phyloP scores from a whole-genome alignment of 768 basidiomycete genomes.

The Hirschioporus abietinus region DNA sequence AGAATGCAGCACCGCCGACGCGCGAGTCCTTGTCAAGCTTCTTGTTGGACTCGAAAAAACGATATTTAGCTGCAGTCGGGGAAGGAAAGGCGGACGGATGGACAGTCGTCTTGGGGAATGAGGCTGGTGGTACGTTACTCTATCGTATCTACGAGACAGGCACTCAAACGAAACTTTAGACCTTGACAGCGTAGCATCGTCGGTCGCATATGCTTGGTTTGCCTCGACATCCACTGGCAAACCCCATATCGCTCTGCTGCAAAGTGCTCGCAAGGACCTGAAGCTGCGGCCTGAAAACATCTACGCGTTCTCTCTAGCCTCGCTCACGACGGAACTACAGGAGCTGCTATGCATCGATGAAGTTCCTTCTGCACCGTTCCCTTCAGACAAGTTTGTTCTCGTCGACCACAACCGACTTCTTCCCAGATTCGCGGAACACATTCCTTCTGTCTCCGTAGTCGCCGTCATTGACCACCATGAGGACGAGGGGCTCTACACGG shows the following conservation, averaged over 20 bases:
- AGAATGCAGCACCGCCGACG: background rate
- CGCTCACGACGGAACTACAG: constrained; percentile 41
- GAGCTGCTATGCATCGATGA: constrained; percentile 69
- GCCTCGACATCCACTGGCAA: constrained; percentile 49
- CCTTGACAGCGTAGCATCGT: constrained; percentile 83
- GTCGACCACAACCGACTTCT: constrained; percentile 87
- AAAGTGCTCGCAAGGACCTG: constrained; percentile 64
- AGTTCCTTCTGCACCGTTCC: constrained; percentile 40
- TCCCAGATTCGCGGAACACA: constrained; percentile 33
- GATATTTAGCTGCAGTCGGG: constrained; percentile 54
- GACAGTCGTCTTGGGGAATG: constrained; percentile 92
- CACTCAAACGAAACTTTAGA: constrained; percentile 42
- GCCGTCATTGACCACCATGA: constrained; percentile 89
- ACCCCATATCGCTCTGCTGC: constrained; percentile 66
- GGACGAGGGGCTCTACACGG: constrained; percentile 68
- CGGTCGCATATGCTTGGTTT: constrained; percentile 81
- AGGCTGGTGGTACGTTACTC: constrained; percentile 75
- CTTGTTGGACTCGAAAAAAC: constrained; percentile 44
- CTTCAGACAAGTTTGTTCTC: constrained; percentile 62
- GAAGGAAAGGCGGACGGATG: constrained; percentile 51
- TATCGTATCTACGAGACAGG: constrained; percentile 2
- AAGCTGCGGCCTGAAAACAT: constrained; percentile 83
- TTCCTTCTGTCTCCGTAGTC: constrained; percentile 47
- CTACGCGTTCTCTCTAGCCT: constrained; percentile 61
- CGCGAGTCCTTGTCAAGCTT: constrained; percentile 27